These are phyloP conservation scores for Boletus patriciae DNA, from an alignment of 768 basidiomycete species.

Conservation along the genomic window DNA sequence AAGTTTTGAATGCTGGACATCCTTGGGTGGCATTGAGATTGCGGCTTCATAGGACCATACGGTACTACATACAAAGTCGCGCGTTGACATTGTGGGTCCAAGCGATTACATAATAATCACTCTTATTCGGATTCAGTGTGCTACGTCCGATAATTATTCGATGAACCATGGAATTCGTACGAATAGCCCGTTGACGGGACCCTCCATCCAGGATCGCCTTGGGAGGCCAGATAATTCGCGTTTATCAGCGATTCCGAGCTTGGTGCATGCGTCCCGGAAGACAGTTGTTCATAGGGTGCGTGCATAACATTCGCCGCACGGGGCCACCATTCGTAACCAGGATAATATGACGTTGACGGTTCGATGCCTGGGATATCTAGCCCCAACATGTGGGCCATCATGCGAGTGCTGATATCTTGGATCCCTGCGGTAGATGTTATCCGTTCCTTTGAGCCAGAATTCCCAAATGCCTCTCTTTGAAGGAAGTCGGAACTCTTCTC, in stretches of 20 bases:
- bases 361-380: slow-evolving; percentile 61
- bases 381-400: slow-evolving; percentile 74
- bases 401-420: slow-evolving; percentile 60
- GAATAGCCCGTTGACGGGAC: slow-evolving; percentile 13
- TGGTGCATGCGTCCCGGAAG: slow-evolving; percentile 4
- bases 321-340: slow-evolving; percentile 69
- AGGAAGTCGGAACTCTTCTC: slow-evolving; percentile 49
- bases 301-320: slow-evolving; percentile 29
- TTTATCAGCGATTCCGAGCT: slow-evolving; percentile 9
- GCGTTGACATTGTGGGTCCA: slow-evolving; percentile 36
- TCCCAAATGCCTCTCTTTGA: slow-evolving; percentile 42
- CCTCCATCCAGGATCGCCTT: slow-evolving; percentile 24
- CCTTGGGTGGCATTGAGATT: slow-evolving; percentile 24
- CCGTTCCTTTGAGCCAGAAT: slow-evolving; percentile 23
- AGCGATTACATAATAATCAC: slow-evolving; percentile 29
- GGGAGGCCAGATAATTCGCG: slow-evolving; percentile 18
- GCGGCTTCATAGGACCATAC: slow-evolving; percentile 11
- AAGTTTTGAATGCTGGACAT: slow-evolving; percentile 61
- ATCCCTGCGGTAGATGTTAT: slow-evolving; percentile 40
- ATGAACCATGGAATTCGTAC: slow-evolving; percentile 21
- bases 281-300: slow-evolving; percentile 16
- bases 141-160: slow-evolving; percentile 27
- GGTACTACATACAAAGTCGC: slow-evolving; percentile 6
- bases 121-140: too few species aligned
- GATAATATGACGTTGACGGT: slow-evolving; percentile 51